phyloP scores from a whole-genome alignment of 129 eudicot species.

The Smallanthus sonchifolius region DNA sequence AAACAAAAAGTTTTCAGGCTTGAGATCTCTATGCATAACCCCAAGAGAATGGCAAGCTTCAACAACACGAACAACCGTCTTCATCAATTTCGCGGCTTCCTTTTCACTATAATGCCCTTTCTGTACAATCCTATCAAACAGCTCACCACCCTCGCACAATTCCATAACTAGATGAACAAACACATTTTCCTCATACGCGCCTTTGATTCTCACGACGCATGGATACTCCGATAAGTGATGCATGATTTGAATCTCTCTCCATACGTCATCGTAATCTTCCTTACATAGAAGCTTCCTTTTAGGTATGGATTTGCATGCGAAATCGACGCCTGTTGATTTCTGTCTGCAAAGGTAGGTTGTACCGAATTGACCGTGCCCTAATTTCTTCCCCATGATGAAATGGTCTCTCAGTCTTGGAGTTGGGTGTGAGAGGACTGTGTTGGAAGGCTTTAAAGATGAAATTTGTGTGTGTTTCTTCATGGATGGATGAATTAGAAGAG shows the following conservation, averaged over 20 bases:
- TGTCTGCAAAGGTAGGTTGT: constrained; percentile 57
- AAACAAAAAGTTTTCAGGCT: constrained; percentile 62
- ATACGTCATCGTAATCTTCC: constrained; percentile 62
- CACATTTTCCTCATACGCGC: constrained; percentile 53
- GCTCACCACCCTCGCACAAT: constrained; percentile 59
- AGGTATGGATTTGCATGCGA: constrained; percentile 58
- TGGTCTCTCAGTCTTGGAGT: constrained; percentile 40
- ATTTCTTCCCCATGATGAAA: constrained; percentile 49
- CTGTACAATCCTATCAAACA: constrained; percentile 58
- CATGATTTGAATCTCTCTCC: constrained; percentile 73
- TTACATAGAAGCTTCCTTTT: constrained; percentile 51
- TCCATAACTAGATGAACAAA: constrained; percentile 69
- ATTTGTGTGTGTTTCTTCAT: constrained; percentile 32
- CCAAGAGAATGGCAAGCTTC: constrained; percentile 72
- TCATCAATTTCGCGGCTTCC: constrained; percentile 52
- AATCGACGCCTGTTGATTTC: constrained; percentile 39
- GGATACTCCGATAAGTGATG: constrained; percentile 64
- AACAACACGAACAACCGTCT: constrained; percentile 51
- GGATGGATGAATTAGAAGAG: neutral
- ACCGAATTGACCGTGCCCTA: constrained; percentile 73
- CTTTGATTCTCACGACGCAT: constrained; percentile 55
- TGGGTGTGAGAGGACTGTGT: constrained; percentile 46
- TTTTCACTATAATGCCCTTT: constrained; percentile 61
- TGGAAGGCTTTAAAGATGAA: constrained; percentile 37
- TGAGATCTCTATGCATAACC: constrained; percentile 68